phyloP scores from a whole-genome alignment of 306 rosid genomes.

The Pyrus betulifolia region DNA sequence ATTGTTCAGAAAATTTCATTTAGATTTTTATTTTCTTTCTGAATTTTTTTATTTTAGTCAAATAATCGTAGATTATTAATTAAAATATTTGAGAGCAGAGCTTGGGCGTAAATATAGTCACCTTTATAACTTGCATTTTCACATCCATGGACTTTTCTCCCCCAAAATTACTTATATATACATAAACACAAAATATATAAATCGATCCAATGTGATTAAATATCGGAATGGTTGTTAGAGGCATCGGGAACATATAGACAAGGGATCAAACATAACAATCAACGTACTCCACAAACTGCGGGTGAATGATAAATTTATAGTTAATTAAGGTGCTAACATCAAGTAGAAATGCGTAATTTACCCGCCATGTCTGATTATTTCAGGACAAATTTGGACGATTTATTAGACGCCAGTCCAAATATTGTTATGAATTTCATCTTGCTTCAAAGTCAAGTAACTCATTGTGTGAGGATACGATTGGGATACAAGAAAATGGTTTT shows the following conservation, averaged over 20 bases:
- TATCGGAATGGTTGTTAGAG: slow-evolving; percentile 12
- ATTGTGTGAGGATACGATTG: too few relatives aligned
- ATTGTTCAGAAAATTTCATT: not conserved
- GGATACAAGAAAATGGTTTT: not conserved
- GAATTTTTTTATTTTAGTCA: not conserved
- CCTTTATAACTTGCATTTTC: not conserved
- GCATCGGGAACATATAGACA: slow-evolving; percentile 22
- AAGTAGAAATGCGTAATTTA: slow-evolving; percentile 3
- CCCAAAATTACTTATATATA: not conserved
- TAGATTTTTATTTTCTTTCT: not conserved
- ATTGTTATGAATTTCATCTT: not conserved
- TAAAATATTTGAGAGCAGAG: not conserved
- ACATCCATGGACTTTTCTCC: not conserved
- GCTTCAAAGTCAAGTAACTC: not conserved
- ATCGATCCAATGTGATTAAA: not conserved
- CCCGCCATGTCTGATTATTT: slow-evolving; percentile 4
- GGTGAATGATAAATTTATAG: not conserved
- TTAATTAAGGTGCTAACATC: slow-evolving; percentile 3
- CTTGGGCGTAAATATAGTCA: not conserved
- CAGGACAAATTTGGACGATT: not conserved
- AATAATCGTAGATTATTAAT: not conserved
- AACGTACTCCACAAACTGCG: slow-evolving; percentile 28
- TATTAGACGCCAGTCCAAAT: not conserved
- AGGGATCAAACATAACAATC: slow-evolving; percentile 22
- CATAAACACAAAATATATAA: too few relatives aligned